Conservation (phyloP, 2,329 filamentous ascomycete genomes). For the Colletotrichum incanum region DNA sequence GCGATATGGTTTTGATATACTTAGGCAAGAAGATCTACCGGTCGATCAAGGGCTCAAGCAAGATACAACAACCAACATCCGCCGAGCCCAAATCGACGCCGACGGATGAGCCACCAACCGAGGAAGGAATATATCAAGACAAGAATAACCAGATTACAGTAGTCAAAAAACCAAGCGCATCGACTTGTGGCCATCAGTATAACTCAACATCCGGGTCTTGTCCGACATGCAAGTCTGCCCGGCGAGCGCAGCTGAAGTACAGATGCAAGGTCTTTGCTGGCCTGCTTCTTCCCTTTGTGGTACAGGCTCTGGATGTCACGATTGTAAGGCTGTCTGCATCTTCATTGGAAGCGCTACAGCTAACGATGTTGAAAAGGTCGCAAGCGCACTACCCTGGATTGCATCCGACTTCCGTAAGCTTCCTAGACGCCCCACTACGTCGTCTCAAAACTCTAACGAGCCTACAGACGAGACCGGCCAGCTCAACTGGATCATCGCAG, state of each 20-base stretch:
- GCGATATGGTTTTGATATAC: slow-evolving; percentile 39
- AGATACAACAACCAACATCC: not conserved
- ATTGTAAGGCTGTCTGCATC: slow-evolving; percentile 57
- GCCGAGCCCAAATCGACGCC: not conserved
- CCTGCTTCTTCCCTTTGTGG: slow-evolving; percentile 72
- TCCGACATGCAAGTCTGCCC: slow-evolving; percentile 52
- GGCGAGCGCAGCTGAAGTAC: slow-evolving; percentile 56
- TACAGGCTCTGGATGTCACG: slow-evolving; percentile 76
- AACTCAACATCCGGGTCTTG: slow-evolving; percentile 44
- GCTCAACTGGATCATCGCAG: slow-evolving; percentile 79
- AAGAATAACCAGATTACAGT: not conserved
- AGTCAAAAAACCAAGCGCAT: not conserved
- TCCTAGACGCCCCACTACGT: no score
- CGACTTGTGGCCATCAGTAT: slow-evolving; percentile 23
- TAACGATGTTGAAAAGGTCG: slow-evolving; percentile 48
- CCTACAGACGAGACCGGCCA: slow-evolving; percentile 64
- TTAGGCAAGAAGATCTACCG: slow-evolving; percentile 31
- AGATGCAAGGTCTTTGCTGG: slow-evolving; percentile 73
- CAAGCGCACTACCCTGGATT: slow-evolving; percentile 65
- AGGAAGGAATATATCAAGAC: not conserved
- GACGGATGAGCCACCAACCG: not conserved
- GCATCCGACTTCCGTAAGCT: slow-evolving; percentile 70
- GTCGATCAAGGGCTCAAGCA: slow-evolving; percentile 13
- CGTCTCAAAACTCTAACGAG: slow-evolving; percentile 44
- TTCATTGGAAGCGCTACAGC: no score